Conservation (phyloP, 179 eudicot genomes). For the Vitellaria paradoxa region DNA sequence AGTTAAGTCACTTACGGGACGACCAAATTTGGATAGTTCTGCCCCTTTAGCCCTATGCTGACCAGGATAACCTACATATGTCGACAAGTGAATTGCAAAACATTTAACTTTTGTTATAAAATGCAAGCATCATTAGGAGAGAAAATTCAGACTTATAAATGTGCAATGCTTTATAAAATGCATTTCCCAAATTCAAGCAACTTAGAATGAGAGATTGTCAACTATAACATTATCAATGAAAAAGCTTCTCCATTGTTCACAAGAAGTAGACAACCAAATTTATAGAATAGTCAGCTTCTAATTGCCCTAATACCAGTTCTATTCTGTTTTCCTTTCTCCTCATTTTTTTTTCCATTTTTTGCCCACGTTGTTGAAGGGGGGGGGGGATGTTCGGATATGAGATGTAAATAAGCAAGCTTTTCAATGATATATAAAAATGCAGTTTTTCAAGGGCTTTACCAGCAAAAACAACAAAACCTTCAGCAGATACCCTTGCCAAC, state of each 20-base stretch:
- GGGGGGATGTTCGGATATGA: not conserved
- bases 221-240: not conserved
- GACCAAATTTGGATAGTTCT: conserved; percentile 87
- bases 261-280: not conserved
- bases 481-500: conserved; percentile 76
- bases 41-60: conserved; percentile 76
- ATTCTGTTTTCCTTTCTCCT: too few species aligned
- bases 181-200: not conserved
- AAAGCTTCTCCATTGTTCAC: not conserved
- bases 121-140: not conserved
- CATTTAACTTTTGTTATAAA: not conserved
- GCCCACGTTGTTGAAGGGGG: not conserved
- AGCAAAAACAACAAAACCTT: conserved; percentile 78
- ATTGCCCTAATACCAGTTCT: not conserved
- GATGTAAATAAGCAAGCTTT: not conserved
- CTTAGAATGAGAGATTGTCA: not conserved
- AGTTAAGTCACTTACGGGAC: conserved; percentile 61
- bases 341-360: too few species aligned
- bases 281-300: not conserved
- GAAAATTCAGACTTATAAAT: not conserved
- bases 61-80: conserved; percentile 61
- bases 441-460: conserved; percentile 45
- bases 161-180: not conserved
- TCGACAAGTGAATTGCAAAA: not conserved
- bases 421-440: not conserved